Percentiles rank a stretch among this genome's conserved stretches.
phyloP scores from a whole-genome alignment of 2,329 filamentous ascomycete species.

The Sporothrix schenckii region DNA sequence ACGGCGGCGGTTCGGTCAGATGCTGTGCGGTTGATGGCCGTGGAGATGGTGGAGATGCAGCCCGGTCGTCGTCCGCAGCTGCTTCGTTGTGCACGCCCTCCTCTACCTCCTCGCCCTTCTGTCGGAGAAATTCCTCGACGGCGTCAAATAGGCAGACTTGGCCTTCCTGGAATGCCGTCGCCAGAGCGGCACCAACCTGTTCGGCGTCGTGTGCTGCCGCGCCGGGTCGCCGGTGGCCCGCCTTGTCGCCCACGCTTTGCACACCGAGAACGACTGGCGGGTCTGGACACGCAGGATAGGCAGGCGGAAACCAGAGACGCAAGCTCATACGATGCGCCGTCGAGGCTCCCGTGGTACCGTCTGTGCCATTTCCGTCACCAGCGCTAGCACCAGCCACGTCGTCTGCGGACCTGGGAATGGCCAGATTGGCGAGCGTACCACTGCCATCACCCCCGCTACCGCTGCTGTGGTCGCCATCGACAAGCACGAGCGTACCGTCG shows the following conservation, averaged over 20 bases:
- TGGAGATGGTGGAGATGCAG: constrained; percentile 43
- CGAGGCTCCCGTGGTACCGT: constrained; percentile 31
- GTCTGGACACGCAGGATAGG: constrained; percentile 67
- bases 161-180: constrained; percentile 69
- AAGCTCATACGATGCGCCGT: constrained; percentile 57
- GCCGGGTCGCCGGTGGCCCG: constrained; percentile 56
- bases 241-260: constrained; percentile 68
- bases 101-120: constrained; percentile 36
- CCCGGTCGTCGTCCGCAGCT: constrained; percentile 35
- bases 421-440: constrained; percentile 58
- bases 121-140: constrained; percentile 68
- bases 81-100: constrained; percentile 33
- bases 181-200: constrained; percentile 68
- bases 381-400: constrained; percentile 22
- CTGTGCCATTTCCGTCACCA: constrained; percentile 41
- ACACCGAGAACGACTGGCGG: constrained; percentile 76
- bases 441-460: constrained; percentile 39
- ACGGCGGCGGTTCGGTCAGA: constrained; percentile 52
- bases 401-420: constrained; percentile 58
- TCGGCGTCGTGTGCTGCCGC: constrained; percentile 72
- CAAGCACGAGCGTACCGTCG: constrained; percentile 59
- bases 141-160: constrained; percentile 88
- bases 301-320: constrained; percentile 67
- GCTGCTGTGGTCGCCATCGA: constrained; percentile 42
- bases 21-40: background rate